Evolutionary conservation across 2,329 filamentous ascomycete species (phyloP).

Genomic region (Keithomyces neogunnii): DNA sequence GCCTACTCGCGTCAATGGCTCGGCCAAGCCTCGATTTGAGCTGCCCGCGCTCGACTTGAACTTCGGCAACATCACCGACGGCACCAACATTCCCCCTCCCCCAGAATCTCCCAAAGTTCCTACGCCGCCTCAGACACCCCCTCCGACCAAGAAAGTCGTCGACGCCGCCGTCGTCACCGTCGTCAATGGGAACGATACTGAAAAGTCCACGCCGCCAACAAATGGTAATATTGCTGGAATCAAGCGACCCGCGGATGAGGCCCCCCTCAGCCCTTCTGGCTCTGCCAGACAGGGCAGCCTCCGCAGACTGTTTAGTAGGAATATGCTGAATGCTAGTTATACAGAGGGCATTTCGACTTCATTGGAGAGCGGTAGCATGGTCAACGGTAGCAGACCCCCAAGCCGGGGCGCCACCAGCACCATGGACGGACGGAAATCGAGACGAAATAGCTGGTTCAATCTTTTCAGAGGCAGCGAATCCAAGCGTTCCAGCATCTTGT

Average conservation of each 20-base stretch:
- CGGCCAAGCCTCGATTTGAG: slow-evolving; percentile 37
- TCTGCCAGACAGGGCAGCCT: slow-evolving; percentile 48
- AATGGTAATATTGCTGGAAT: slow-evolving; percentile 38
- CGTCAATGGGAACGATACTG: slow-evolving; percentile 1
- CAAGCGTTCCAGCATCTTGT: slow-evolving; percentile 34
- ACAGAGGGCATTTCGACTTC: slow-evolving; percentile 38
- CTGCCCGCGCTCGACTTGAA: slow-evolving; percentile 50
- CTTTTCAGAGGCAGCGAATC: slow-evolving; percentile 35
- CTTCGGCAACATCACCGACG: slow-evolving; percentile 51
- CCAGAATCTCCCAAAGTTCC: slow-evolving; percentile 45
- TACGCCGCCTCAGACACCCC: slow-evolving; percentile 31
- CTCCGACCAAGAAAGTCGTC: slow-evolving; percentile 14
- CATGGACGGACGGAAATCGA: slow-evolving; percentile 44
- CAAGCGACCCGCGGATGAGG: slow-evolving; percentile 42
- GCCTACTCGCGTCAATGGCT: slow-evolving; percentile 23
- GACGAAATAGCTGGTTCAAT: slow-evolving; percentile 51
- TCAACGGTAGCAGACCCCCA: slow-evolving; percentile 33
- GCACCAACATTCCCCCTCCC: slow-evolving; percentile 52
- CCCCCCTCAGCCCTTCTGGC: slow-evolving; percentile 41
- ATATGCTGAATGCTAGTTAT: slow-evolving; percentile 45
- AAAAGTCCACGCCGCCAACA: slow-evolving; percentile 12
- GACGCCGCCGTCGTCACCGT: slow-evolving; percentile 3
- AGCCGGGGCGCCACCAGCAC: slow-evolving; percentile 42
- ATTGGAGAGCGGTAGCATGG: slow-evolving; percentile 23
- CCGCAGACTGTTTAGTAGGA: slow-evolving; percentile 48